Base-by-base conservation (phyloP, 139 green algal species). In the Chlamydomonas schloesseri region DNA sequence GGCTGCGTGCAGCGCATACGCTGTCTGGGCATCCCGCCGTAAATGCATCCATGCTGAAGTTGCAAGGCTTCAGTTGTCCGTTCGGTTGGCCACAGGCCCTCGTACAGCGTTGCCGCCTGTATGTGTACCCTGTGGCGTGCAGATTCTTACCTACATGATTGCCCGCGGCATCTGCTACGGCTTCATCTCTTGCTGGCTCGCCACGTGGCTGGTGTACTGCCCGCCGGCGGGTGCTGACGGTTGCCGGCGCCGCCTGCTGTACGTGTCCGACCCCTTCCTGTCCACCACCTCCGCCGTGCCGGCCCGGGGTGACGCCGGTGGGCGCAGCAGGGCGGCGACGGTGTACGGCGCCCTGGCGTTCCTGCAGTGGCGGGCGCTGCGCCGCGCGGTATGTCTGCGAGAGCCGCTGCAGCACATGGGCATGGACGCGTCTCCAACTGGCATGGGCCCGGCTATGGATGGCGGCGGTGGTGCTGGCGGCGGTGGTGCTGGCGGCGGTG, bases 171-270 rank as follows among this genome's bases (percentile, higher is more conserved):
- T 23, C 62, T 33, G 24, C 26, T 69, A 69, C 62, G 62, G 62
- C 62, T 69, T 69, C 62, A 33, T 69, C 28, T 69, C 62, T 14
- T 69, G 62, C 62, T 69, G 62, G 62, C 62, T 34, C 62, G 62
- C 62, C 62, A 69, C 62, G 62, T 69, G 62, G 62, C 62, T 69
- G 26, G 62, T 69, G 62, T 50, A 69, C 62, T 69, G 62, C 62
- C 62, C 62, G 62, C 62, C 62, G 62, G 62, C 62, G 62, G 57
- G 20, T 23, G 57, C 57, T 64, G 62, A 33, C 62, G 20, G 21
- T 2, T 62, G 21, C 55, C 55, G 55, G 20, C 62, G 62, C 62
- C 26, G 28, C 62, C 62, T 69, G 62, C 62, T 69, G 62, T 69
- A 69, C 62, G 17, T 69, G 23, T 69, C 62, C 26, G 62, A 69